phyloP scores from a whole-genome alignment of 2,329 filamentous ascomycete genomes.

The Corynespora cassiicola region DNA sequence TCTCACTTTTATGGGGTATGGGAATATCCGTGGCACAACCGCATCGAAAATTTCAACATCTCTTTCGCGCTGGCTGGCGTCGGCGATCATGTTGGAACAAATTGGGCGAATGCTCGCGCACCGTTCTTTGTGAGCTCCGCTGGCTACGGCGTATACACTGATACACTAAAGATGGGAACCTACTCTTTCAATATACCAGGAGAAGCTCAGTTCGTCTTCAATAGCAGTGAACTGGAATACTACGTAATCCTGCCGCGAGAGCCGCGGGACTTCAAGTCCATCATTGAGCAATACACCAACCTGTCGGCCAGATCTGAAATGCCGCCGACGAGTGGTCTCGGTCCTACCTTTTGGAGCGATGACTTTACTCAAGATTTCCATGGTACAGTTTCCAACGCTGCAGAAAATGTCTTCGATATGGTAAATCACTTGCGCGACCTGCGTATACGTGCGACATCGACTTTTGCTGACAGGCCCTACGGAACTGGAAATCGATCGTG shows the following conservation, averaged over 20 bases:
- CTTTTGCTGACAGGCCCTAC: conserved; percentile 44
- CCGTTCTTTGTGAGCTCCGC: conserved; percentile 42
- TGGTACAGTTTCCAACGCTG: conserved; percentile 34
- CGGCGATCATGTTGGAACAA: conserved; percentile 37
- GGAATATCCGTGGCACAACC: conserved; percentile 33
- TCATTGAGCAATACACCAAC: conserved; percentile 32
- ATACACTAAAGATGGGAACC: conserved; percentile 37
- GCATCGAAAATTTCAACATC: conserved; percentile 26
- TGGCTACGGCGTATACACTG: conserved; percentile 43
- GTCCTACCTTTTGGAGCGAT: conserved; percentile 45
- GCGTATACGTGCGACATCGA: conserved; percentile 39
- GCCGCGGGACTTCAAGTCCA: conserved; percentile 22
- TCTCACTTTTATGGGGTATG: conserved; percentile 31
- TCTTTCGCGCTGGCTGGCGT: conserved; percentile 34
- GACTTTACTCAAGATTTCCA: conserved; percentile 44
- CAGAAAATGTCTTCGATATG: conserved; percentile 44
- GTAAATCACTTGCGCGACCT: conserved; percentile 37
- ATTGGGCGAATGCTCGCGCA: conserved; percentile 44
- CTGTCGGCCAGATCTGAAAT: conserved; percentile 35
- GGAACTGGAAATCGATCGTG: conserved; percentile 34
- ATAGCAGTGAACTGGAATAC: conserved; percentile 34
- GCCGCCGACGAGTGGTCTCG: conserved; percentile 39
- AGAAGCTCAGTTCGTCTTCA: conserved; percentile 37
- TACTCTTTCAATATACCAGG: conserved; percentile 34
- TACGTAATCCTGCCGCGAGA: conserved; percentile 34